phyloP scores from a whole-genome alignment of 495 filamentous ascomycete species.

The Hypoxylon crocopeplum region DNA sequence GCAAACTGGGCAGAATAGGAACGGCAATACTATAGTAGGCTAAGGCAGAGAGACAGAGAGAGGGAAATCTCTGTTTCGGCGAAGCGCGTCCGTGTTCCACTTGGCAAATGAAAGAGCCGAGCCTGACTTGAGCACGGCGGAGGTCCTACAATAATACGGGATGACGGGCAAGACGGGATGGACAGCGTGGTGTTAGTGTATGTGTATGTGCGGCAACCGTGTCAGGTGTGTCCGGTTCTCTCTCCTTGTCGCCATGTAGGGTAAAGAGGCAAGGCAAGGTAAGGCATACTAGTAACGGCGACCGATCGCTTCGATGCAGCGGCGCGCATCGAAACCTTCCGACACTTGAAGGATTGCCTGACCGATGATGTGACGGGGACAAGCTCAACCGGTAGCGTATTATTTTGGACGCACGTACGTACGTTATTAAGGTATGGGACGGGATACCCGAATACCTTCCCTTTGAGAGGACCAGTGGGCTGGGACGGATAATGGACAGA shows the following conservation, averaged over 20 bases:
- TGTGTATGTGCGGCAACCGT: slow-evolving; percentile 3
- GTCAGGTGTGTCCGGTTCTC: slow-evolving; percentile 17
- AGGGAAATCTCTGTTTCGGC: slow-evolving; percentile 1
- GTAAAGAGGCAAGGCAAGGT: background rate
- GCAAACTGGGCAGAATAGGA: background rate
- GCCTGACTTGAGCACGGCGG: slow-evolving; percentile 1
- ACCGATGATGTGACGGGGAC: slow-evolving; percentile 9
- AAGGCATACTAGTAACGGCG: slow-evolving; percentile 16
- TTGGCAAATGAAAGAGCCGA: slow-evolving; percentile 17
- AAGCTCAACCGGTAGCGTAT: slow-evolving; percentile 8
- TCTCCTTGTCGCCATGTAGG: slow-evolving; percentile 12
- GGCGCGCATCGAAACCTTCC: slow-evolving; percentile 28
- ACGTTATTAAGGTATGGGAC: background rate
- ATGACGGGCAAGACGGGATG: slow-evolving; percentile 11
- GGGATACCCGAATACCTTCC: background rate
- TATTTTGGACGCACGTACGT: no score
- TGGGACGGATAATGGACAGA: background rate
- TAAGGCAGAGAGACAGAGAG: background rate
- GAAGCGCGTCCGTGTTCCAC: slow-evolving; percentile 1
- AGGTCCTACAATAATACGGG: slow-evolving; percentile 26
- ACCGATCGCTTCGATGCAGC: slow-evolving; percentile 34
- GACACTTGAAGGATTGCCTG: slow-evolving; percentile 25
- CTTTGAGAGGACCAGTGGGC: no score
- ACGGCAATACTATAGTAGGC: background rate
- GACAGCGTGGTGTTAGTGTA: slow-evolving; percentile 6